Conservation (phyloP, 306 rosid species). For the Pyrus pyrifolia region DNA sequence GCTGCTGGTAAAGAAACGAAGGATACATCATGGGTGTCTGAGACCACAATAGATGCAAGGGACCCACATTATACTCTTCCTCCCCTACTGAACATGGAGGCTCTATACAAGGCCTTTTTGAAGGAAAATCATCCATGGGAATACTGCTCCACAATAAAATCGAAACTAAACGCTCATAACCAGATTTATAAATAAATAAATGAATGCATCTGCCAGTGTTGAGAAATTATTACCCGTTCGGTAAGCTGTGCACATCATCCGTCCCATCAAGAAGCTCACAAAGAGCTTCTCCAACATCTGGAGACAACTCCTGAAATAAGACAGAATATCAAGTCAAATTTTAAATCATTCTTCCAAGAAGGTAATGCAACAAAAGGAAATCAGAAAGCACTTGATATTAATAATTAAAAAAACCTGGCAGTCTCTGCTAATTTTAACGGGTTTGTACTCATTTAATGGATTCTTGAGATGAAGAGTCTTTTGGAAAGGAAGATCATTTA, state of each 20-base stretch:
- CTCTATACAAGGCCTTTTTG: slow-evolving; percentile 34
- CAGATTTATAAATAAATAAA: not conserved
- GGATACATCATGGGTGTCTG: slow-evolving; percentile 43
- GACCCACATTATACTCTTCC: slow-evolving; percentile 29
- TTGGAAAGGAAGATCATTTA: slow-evolving; percentile 67
- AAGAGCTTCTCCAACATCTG: slow-evolving; percentile 70
- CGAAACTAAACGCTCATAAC: slow-evolving; percentile 11
- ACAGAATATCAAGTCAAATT: slow-evolving; percentile 15
- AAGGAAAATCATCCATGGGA: slow-evolving; percentile 34
- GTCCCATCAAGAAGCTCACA: slow-evolving; percentile 69
- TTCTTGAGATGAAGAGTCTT: slow-evolving; percentile 75
- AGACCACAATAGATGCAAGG: slow-evolving; percentile 45
- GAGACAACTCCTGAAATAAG: slow-evolving; percentile 59
- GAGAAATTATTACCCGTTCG: slow-evolving; percentile 34
- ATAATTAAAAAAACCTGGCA: slow-evolving; percentile 51
- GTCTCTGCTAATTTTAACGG: slow-evolving; percentile 85
- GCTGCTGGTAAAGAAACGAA: slow-evolving; percentile 42
- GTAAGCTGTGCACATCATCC: slow-evolving; percentile 22
- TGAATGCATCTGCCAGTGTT: slow-evolving; percentile 11
- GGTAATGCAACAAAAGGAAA: not conserved
- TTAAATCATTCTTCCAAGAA: slow-evolving; percentile 8
- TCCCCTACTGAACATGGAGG: slow-evolving; percentile 40
- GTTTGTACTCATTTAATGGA: slow-evolving; percentile 75
- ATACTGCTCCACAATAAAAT: slow-evolving; percentile 35
- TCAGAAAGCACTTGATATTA: not conserved